These are phyloP conservation scores for Pichia sp. DNA, from an alignment of 1,139 yeast genomes.

Conservation along the genomic window DNA sequence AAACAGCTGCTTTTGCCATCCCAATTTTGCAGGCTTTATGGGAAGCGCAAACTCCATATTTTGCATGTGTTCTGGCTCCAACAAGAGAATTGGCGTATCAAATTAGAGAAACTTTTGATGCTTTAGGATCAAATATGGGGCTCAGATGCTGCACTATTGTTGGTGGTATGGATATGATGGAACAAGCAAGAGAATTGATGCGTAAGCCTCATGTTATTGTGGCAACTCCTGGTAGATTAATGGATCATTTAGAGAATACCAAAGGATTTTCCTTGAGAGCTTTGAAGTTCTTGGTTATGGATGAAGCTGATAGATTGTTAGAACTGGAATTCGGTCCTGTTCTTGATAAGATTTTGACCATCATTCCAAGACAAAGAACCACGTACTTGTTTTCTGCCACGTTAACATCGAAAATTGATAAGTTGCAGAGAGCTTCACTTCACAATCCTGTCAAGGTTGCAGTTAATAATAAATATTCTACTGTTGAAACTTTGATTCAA, in stretches of 20 bases:
- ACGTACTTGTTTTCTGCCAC: conserved; percentile 94
- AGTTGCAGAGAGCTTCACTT: conserved; percentile 87
- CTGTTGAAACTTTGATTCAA: conserved; percentile 88
- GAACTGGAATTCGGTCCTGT: conserved; percentile 98
- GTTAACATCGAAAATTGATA: conserved; percentile 91
- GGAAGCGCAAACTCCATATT: conserved; percentile 82
- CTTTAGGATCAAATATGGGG: conserved; percentile 87
- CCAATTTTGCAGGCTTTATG: conserved; percentile 89
- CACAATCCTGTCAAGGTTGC: conserved; percentile 86
- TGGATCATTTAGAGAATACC: conserved; percentile 93
- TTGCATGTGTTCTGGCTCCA: conserved; percentile 87
- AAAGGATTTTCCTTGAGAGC: conserved; percentile 82
- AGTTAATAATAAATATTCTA: conserved; percentile 80
- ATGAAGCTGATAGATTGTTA: conserved; percentile 91
- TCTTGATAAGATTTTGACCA: conserved; percentile 72
- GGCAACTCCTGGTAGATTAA: conserved; percentile 93
- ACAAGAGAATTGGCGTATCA: conserved; percentile 97
- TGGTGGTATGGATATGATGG: conserved; percentile 99
- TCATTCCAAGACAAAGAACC: conserved; percentile 78
- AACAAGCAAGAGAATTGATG: conserved; percentile 89
- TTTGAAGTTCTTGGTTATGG: conserved; percentile 82
- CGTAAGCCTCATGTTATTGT: conserved; percentile 90
- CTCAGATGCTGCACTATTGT: conserved; percentile 79
- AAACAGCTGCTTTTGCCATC: conserved; percentile 80
- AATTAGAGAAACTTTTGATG: conserved; percentile 91